phyloP scores from a whole-genome alignment of 768 basidiomycete species.

The Pholiota microspora region DNA sequence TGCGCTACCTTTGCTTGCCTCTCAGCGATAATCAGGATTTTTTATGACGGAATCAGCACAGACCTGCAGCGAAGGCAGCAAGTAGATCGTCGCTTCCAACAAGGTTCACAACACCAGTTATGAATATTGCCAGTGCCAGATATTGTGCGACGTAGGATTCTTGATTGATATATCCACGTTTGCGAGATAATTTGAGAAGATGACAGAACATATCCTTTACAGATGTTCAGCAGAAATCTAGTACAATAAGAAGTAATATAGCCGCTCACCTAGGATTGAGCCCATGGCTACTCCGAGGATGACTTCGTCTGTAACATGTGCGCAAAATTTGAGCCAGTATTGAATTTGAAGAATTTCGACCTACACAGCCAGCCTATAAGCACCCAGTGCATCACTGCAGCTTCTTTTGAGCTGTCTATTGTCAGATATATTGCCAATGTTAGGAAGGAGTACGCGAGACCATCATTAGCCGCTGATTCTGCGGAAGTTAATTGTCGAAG shows the following conservation, averaged over 20 bases:
- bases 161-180: conserved; percentile 27
- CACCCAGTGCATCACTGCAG: conserved; percentile 83
- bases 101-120: conserved; percentile 74
- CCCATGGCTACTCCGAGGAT: conserved; percentile 73
- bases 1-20: conserved; percentile 57
- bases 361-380: conserved; percentile 80
- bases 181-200: conserved; percentile 55
- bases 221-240: neutral
- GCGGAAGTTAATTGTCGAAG: conserved; percentile 81
- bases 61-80: conserved; percentile 84
- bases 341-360: conserved; percentile 25
- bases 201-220: conserved; percentile 62
- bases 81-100: conserved; percentile 87
- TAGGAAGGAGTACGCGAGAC: conserved; percentile 92
- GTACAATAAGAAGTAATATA: neutral
- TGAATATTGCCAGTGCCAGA: conserved; percentile 69
- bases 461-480: conserved; percentile 95
- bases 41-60: conserved; percentile 6
- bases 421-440: conserved; percentile 84
- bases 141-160: conserved; percentile 90
- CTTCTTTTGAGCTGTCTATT: conserved; percentile 56
- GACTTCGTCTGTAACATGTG: conserved; percentile 64
- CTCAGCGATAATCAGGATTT: conserved; percentile 12
- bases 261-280: conserved; percentile 42
- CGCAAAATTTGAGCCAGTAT: neutral